phyloP scores from a whole-genome alignment of 805 yeast genomes.

The Kodamaea fukazawae region DNA sequence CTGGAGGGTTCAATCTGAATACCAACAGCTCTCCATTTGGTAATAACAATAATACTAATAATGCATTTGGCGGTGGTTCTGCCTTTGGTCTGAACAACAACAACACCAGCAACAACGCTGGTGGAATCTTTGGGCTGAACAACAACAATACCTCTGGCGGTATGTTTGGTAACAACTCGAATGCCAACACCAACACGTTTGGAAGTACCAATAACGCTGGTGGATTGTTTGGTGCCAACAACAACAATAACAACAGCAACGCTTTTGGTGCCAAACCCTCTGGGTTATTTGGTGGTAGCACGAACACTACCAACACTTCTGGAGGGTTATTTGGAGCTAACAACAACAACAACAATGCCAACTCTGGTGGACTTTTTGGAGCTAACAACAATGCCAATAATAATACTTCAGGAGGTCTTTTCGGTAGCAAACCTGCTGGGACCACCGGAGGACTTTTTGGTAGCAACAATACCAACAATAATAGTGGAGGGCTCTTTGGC shows the following conservation, averaged over 20 bases:
- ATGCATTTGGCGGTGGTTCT: slow-evolving; percentile 9
- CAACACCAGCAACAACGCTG: slow-evolving; percentile 10
- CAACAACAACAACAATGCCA: slow-evolving; percentile 15
- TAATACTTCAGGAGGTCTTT: slow-evolving; percentile 42
- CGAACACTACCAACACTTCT: slow-evolving; percentile 22
- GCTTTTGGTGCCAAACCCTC: slow-evolving; percentile 11
- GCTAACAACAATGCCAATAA: slow-evolving; percentile 19
- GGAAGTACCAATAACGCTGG: slow-evolving; percentile 31
- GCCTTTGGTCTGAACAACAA: slow-evolving; percentile 19
- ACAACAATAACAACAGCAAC: slow-evolving; percentile 8
- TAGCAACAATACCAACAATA: slow-evolving; percentile 15
- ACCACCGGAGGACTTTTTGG: slow-evolving; percentile 17
- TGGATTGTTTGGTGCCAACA: slow-evolving; percentile 30
- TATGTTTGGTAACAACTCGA: slow-evolving; percentile 3
- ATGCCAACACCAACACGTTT: slow-evolving; percentile 24
- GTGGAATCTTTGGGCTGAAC: slow-evolving; percentile 17
- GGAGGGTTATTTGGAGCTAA: slow-evolving; percentile 20
- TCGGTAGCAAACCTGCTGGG: slow-evolving; percentile 28
- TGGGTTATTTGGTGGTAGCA: slow-evolving; percentile 22
- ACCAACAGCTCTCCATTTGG: slow-evolving; percentile 18
- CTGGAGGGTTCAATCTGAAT: slow-evolving; percentile 17
- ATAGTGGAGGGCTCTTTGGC: slow-evolving; percentile 10
- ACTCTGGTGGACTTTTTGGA: slow-evolving; percentile 23
- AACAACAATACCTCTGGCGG: slow-evolving; percentile 16
- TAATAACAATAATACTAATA: slow-evolving; percentile 11